These are phyloP conservation scores for Spirogloea muscicola DNA, from an alignment of 139 green algal genomes.

Conservation along the genomic window DNA sequence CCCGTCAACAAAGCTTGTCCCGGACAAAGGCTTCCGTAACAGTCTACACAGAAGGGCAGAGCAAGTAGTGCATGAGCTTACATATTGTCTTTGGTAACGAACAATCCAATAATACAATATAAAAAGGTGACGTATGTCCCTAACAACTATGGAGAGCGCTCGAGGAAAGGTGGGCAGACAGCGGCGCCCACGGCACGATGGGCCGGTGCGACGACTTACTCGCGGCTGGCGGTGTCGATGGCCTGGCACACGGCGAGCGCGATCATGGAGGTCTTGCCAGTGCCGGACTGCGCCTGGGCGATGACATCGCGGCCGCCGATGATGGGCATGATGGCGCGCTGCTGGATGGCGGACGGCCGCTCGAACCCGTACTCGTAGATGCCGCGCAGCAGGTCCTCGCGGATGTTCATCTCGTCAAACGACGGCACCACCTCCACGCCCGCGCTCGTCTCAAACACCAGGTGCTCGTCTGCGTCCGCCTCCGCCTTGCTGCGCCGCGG, in stretches of 20 bases:
- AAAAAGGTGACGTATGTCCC: background rate
- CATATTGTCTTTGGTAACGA: background rate
- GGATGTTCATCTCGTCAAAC: constrained; percentile 91
- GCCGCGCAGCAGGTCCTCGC: constrained; percentile 87
- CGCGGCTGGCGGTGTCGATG: constrained; percentile 69
- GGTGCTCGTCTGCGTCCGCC: constrained; percentile 34
- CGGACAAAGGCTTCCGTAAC: background rate
- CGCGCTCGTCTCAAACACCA: constrained; percentile 63
- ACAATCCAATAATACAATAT: background rate
- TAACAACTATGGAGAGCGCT: constrained; percentile 2
- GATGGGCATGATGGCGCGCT: constrained; percentile 92
- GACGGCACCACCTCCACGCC: constrained; percentile 71
- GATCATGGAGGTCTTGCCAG: constrained; percentile 96
- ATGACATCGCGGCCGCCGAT: constrained; percentile 89
- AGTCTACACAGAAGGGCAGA: constrained; percentile 15
- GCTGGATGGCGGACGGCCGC: constrained; percentile 97
- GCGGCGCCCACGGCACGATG: background rate
- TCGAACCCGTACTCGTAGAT: constrained; percentile 96
- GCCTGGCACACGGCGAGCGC: constrained; percentile 82
- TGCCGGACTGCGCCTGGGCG: constrained; percentile 92
- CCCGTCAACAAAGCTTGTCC: background rate
- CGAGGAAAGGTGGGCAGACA: constrained; percentile 3
- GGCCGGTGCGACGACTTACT: constrained; percentile 53
- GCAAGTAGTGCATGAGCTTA: background rate
- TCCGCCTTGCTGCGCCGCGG: no score